A percentile compares a stretch with the other conserved stretches of the same genome.
These are phyloP conservation scores for Curvularia spicifera DNA, from an alignment of 2,329 filamentous ascomycete genomes.

Conservation along the genomic window DNA sequence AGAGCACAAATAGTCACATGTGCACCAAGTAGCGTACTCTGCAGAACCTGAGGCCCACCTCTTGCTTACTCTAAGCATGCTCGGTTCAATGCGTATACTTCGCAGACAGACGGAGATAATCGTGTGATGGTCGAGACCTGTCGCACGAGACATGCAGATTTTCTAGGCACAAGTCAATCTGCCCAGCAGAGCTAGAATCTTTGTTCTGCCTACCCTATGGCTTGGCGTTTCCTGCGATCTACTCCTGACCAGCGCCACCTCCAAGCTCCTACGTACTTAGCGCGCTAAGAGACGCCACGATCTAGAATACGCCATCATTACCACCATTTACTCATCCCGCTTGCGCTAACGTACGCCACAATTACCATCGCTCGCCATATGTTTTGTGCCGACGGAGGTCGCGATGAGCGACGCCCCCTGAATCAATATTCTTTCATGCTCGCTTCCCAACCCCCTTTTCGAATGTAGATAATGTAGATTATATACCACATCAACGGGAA, in stretches of 20 bases:
- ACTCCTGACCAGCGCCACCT: neutral
- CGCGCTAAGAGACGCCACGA: neutral
- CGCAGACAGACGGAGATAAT: neutral
- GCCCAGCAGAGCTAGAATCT: neutral
- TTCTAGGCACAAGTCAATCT: neutral
- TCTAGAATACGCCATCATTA: too few relatives aligned
- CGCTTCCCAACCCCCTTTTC: neutral
- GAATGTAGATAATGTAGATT: neutral
- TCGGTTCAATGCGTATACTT: neutral
- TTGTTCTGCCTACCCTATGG: neutral
- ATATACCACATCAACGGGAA: neutral
- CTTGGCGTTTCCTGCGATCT: neutral
- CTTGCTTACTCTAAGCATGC: neutral
- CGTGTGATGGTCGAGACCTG: neutral
- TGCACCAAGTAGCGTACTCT: neutral
- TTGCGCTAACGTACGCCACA: neutral
- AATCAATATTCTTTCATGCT: neutral
- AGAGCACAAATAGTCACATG: neutral
- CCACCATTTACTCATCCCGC: too few relatives aligned
- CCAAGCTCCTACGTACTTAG: neutral
- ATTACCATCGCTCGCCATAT: neutral
- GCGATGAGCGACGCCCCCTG: neutral
- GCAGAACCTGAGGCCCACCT: neutral
- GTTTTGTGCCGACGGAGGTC: neutral
- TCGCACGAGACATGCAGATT: neutral